These are phyloP conservation scores for Trichoderma pleuroti DNA, from an alignment of 2,329 filamentous ascomycete genomes.

Conservation along the genomic window DNA sequence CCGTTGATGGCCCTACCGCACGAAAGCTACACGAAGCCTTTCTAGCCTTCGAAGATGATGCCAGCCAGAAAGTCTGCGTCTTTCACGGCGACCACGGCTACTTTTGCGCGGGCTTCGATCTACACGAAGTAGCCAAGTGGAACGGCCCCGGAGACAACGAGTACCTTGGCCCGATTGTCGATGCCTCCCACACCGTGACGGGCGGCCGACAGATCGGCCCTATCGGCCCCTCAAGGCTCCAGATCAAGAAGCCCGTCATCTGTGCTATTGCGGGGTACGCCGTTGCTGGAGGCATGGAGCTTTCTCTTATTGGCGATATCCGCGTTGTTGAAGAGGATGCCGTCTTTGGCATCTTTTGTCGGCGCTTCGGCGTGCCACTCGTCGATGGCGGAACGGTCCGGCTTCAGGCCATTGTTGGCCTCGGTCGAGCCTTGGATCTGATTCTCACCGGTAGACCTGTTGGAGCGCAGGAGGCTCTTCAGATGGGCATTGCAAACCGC, in stretches of 20 bases:
- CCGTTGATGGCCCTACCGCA: constrained; percentile 48
- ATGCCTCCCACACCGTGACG: background rate
- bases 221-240: constrained; percentile 51
- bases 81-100: constrained; percentile 43
- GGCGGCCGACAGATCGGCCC: constrained; percentile 35
- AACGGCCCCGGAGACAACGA: background rate
- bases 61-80: constrained; percentile 50
- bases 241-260: constrained; percentile 50
- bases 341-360: constrained; percentile 54
- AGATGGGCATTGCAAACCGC: constrained; percentile 51
- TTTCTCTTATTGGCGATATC: constrained; percentile 51
- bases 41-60: constrained; percentile 47
- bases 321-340: constrained; percentile 51
- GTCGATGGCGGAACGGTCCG: constrained; percentile 49
- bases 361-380: constrained; percentile 38
- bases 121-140: constrained; percentile 41
- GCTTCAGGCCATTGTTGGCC: constrained; percentile 48
- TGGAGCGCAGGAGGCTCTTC: constrained; percentile 45
- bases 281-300: constrained; percentile 52
- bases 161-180: constrained; percentile 19
- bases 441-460: constrained; percentile 53
- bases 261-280: constrained; percentile 50
- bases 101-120: constrained; percentile 54
- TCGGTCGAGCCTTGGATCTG: constrained; percentile 54
- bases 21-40: constrained; percentile 46